Evolutionary conservation across 441 rosid genomes (phyloP), one percentile per base, ranked within the genome.

Genomic region (Croton laevigatus): DNA sequence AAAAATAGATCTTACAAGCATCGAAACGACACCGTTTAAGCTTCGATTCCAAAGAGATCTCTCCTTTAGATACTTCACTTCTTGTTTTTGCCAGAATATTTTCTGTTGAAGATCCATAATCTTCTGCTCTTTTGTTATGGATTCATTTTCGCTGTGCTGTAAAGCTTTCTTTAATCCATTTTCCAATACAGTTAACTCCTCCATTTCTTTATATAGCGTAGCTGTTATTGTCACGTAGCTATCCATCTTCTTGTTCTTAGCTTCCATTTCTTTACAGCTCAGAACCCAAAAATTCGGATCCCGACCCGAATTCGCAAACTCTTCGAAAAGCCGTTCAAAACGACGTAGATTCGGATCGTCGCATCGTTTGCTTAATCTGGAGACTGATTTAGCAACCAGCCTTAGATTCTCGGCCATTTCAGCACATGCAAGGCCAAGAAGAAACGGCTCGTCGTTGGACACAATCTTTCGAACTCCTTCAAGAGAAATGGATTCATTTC

Each of bases 401-500:
- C 90, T 73, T 8, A 91, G 76, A 66, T 85, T 93, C 62, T 91
- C 92, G 8, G 77, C 80, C 61, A 95, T 77, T 71, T 95, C 99
- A 6, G 98, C 97, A 54, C 95, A 91, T 0, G 93, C 88, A 14
- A 95, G 84, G 62, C 91, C 88, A 54, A 91, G 87, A 40, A 89
- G 94, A 71, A 91, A 89, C 1, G 84, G 68, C 76, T 93, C 94
- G 57, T 93, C 93, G 73, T 88, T 82, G 42, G 91, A 86, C 64
- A 93, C 94, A 55, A 93, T 89, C 75, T 91, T 93, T 53, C 78
- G 82, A 32, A 93, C 89, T 0, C 97, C 98, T 75, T 92, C 92
- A 7, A 88, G 83, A 40, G 90, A 83, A 17, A 88, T 74, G 14
- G 93, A 84, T n/a, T 89, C 87, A 55, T 88, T 80, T 13, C 91